Percentiles rank a stretch among this genome's conserved stretches.
phyloP scores from a whole-genome alignment of 257 asterid genomes.

The Solanum ossicruentum region DNA sequence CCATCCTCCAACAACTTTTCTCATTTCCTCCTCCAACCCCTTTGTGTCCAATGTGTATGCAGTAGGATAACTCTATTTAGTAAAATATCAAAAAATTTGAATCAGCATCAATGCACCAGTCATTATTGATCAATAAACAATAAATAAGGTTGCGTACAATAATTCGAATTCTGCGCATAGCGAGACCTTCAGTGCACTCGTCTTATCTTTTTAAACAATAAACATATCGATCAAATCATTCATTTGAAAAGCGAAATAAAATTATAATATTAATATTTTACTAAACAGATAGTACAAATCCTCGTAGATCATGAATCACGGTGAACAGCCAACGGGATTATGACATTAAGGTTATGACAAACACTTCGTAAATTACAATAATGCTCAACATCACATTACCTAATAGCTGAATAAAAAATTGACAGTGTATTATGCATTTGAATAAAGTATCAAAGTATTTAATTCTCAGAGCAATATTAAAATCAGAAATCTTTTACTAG shows the following conservation, averaged over 20 bases:
- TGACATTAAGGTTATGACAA: background rate
- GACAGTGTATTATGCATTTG: background rate
- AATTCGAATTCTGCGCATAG: too few species aligned
- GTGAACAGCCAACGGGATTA: background rate
- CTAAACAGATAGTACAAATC: background rate
- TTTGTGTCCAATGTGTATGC: slow-evolving; percentile 53
- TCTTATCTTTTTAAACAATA: background rate
- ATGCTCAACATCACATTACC: background rate
- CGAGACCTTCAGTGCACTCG: too few species aligned
- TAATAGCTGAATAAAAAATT: background rate
- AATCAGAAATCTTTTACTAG: background rate
- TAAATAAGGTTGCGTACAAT: background rate
- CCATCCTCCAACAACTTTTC: slow-evolving; percentile 37
- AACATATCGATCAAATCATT: background rate
- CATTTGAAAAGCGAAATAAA: background rate
- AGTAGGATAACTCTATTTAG: slow-evolving; percentile 83
- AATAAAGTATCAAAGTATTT: background rate
- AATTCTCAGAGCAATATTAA: background rate
- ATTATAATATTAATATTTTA: background rate
- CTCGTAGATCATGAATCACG: background rate
- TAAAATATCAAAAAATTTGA: background rate
- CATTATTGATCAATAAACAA: background rate
- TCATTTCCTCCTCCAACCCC: slow-evolving; percentile 47
- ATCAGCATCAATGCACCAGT: slow-evolving; percentile 2
- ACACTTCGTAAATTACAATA: background rate